Evolutionary conservation across 768 basidiomycete species (phyloP).

Genomic region (Collybiopsis luxurians): DNA sequence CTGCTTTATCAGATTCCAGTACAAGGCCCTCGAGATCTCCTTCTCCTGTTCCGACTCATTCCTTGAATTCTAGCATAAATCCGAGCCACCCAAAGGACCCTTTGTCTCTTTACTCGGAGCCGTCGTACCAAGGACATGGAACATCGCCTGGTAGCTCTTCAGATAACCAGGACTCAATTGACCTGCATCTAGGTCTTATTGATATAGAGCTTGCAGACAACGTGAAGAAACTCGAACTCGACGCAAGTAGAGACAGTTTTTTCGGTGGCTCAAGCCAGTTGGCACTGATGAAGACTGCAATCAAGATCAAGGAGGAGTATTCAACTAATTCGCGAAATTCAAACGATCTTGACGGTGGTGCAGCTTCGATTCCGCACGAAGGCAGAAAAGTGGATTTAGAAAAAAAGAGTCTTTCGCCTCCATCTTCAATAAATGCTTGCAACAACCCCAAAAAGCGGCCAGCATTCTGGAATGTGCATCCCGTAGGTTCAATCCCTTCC

Average conservation of each 20-base stretch:
- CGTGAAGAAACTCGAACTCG: not conserved
- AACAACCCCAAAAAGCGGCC: conserved; percentile 8
- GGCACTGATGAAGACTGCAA: conserved; percentile 26
- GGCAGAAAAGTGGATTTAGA: too few relatives aligned
- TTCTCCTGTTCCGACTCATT: too few relatives aligned
- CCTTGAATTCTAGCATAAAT: not conserved
- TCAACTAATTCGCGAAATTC: too few relatives aligned
- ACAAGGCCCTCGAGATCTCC: too few relatives aligned
- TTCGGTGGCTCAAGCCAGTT: conserved; percentile 35
- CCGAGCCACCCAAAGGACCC: too few relatives aligned
- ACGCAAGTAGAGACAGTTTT: conserved; percentile 12
- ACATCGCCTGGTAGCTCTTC: too few relatives aligned
- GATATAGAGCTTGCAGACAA: not conserved
- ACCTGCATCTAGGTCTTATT: too few relatives aligned
- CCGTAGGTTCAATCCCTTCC: conserved; percentile 14
- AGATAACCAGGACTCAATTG: not conserved
- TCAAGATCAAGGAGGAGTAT: not conserved
- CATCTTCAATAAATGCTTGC: not conserved
- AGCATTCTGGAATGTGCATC: conserved; percentile 21
- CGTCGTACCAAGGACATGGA: not conserved
- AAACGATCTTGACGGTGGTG: too few relatives aligned
- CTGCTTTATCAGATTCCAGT: not conserved
- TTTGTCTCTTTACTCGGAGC: too few relatives aligned
- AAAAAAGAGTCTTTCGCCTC: not conserved
- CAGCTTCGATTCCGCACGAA: too few relatives aligned